Base-by-base conservation (phyloP, 2,329 filamentous ascomycete species). In the Cadophora gregata region DNA sequence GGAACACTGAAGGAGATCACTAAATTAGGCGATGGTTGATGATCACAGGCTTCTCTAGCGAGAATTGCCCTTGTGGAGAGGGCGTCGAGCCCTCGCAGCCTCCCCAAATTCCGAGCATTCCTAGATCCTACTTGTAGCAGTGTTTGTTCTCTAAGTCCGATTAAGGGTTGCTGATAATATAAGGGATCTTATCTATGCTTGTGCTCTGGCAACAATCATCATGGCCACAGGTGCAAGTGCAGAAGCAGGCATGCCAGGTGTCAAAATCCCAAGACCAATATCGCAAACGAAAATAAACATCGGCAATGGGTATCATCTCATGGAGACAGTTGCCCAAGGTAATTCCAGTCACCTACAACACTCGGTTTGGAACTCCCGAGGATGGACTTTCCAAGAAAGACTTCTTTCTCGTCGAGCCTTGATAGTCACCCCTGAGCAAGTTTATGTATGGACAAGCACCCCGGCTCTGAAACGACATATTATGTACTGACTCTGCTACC, bases 101-200 rank as follows among this genome's bases (percentile, higher is more conserved):
- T 19, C 10, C 38, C 14, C 38, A 16, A 42, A 42, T 42, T 4
- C 10, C 14, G 14, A 42, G 38, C 2, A 16, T 3, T 16, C 4
- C 33, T 10, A 14, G 9, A 14, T 36, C 33, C 33, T 14, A 36
- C 33, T 2, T 14, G 33, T 24, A 10, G 9, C 47, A n/a, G n/a
- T n/a, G n/a, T n/a, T n/a, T n/a, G n/a, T n/a, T n/a, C n/a, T n/a
- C n/a, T n/a, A n/a, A n/a, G n/a, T n/a, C n/a, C n/a, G n/a, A n/a
- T n/a, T n/a, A n/a, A n/a, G n/a, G n/a, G n/a, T n/a, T 8, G 45
- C n/a, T 48, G 45, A 48, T 24, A 24, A 48, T 24, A 10, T 14
- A 8, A 53, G 76, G 38, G 71, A 71, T 47, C 68, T 70, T 14
- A 48, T 73, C 33, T 74, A 73, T 58, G 70, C 70, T 7, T 55